Evolutionary conservation across 495 filamentous ascomycete genomes (phyloP), one percentile per base, ranked within the genome.

Genomic region (Penicillium cinerascens): DNA sequence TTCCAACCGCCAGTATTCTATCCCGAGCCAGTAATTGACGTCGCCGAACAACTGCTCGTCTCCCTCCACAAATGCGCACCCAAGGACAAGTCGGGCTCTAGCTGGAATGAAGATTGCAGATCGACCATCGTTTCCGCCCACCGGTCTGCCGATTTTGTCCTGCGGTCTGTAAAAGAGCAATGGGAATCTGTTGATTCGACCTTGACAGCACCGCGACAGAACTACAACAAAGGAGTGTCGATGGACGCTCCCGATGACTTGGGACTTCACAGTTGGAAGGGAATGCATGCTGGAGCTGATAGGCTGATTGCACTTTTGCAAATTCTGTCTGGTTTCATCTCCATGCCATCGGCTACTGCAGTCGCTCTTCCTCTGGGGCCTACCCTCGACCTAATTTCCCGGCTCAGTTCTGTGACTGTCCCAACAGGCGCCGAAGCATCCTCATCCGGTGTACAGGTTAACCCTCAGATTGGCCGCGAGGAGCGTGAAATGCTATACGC

Each of bases 401-500:
- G 91, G 46, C 66, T 95, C 33, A 81, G 88, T 21, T 86, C 86
- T 33, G 71, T 91, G 18, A 80, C 78, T 18, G 74, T 81, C 0
- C 85, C 87, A 6, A 61, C 74, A 13, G 60, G 70, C 11, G 63
- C 55, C 26, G 71, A 66, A 3, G 67, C 41, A 25, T 60, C 61
- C 40, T 68, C n/a, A n/a, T n/a, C 55, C 59, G 52, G 61, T 47
- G 48, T 78, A 11, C 74, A 78, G 36, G 68, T 82, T 46, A 90
- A 89, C 49, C 72, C 79, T 18, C 82, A 87, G 59, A 82, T 95
- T 54, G 73, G 82, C 33, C 81, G 84, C 42, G 88, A 90, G 41
- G 91, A 96, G 66, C 82, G 85, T 52, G 88, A 92, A 54, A 77
- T 78, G 39, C 73, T 96, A 10, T 89, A 83, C 77, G 67, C 75